Conservation (phyloP, 169 alveolate species). For the Theileria parva region DNA sequence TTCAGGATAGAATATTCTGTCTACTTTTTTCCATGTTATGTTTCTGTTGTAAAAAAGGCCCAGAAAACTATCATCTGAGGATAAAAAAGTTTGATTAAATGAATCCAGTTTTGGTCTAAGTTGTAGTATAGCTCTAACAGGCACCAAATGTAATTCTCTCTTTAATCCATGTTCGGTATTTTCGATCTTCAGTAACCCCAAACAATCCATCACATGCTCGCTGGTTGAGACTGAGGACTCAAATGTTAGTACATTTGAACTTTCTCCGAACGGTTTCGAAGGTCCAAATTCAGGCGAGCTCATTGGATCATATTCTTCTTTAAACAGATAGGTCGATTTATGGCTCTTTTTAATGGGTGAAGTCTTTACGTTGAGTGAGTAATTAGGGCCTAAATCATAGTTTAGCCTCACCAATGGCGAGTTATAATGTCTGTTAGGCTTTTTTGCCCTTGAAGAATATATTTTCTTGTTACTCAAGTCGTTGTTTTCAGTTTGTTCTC, state of each 20-base stretch:
- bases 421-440: slow-evolving; percentile 33
- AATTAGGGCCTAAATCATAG: slow-evolving; percentile 52
- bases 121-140: slow-evolving; percentile 48
- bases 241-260: slow-evolving; percentile 12
- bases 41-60: slow-evolving; percentile 46
- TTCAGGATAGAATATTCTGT: slow-evolving; percentile 10
- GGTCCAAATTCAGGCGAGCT: slow-evolving; percentile 8
- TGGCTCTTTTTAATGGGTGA: slow-evolving; percentile 29
- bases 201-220: slow-evolving; percentile 60
- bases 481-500: slow-evolving; percentile 29
- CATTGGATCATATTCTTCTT: neutral
- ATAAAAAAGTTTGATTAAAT: slow-evolving; percentile 15
- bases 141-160: slow-evolving; percentile 46
- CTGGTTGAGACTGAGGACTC: slow-evolving; percentile 51
- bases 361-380: slow-evolving; percentile 12
- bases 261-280: slow-evolving; percentile 6
- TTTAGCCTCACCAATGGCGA: slow-evolving; percentile 44
- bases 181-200: slow-evolving; percentile 54
- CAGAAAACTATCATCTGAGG: slow-evolving; percentile 33
- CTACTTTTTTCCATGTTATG: slow-evolving; percentile 47
- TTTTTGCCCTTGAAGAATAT: slow-evolving; percentile 30
- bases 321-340: slow-evolving; percentile 9
- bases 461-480: slow-evolving; percentile 16
- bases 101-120: slow-evolving; percentile 58
- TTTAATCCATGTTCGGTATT: slow-evolving; percentile 32